Evolutionary conservation across 495 filamentous ascomycete species (phyloP).

Genomic region (Annulohypoxylon bovei): DNA sequence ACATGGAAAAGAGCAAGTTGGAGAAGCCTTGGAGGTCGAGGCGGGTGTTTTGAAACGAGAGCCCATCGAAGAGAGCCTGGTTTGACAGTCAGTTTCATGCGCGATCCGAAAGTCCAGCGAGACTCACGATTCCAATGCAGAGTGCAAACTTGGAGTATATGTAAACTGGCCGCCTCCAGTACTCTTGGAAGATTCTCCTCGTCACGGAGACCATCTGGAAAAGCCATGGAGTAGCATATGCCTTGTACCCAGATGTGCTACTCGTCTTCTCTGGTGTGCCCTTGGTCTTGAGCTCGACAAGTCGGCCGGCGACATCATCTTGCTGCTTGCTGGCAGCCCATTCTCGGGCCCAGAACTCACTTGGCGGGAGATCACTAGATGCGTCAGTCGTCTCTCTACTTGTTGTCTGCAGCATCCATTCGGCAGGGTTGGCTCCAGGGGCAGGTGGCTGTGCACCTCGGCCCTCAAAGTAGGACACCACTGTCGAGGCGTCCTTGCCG

Average conservation of each 20-base stretch:
- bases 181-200: constrained; percentile 69
- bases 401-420: constrained; percentile 66
- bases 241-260: no score
- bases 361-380: no score
- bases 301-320: no score
- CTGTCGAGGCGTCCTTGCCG: background rate
- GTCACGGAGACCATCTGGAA: no score
- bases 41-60: background rate
- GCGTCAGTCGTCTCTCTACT: no score
- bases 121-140: background rate
- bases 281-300: no score
- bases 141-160: constrained; percentile 67
- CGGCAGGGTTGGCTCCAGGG: constrained; percentile 67
- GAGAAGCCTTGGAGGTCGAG: constrained; percentile 20
- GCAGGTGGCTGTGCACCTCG: constrained; percentile 66
- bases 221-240: no score
- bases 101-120: background rate
- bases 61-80: constrained; percentile 53
- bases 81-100: no score
- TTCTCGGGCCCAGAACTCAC: constrained; percentile 64
- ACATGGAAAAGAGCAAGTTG: constrained; percentile 71
- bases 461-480: constrained; percentile 52
- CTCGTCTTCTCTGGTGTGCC: no score
- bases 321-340: constrained; percentile 51
- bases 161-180: constrained; percentile 76